phyloP scores from a whole-genome alignment of 805 yeast genomes.

The Pichia nakasei region DNA sequence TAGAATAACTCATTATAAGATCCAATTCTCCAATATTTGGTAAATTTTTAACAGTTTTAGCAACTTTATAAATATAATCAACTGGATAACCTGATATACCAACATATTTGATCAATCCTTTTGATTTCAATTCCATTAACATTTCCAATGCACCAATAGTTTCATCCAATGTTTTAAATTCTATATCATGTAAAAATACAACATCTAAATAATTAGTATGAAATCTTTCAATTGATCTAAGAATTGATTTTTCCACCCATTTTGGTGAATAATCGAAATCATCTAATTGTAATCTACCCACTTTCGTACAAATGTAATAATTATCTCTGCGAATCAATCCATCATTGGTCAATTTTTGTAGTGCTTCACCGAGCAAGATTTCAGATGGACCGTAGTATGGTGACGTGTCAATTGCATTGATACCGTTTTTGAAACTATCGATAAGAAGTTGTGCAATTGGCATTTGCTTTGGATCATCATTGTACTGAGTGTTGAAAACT shows the following conservation, averaged over 20 bases:
- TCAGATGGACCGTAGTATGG: conserved; percentile 94
- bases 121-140: conserved; percentile 48
- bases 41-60: conserved; percentile 29
- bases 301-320: conserved; percentile 74
- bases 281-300: conserved; percentile 62
- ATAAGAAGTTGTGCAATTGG: conserved; percentile 51
- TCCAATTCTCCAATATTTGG: conserved; percentile 57
- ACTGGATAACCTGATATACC: conserved; percentile 90
- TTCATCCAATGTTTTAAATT: conserved; percentile 53
- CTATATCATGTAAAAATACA: conserved; percentile 85
- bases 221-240: conserved; percentile 59
- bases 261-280: conserved; percentile 68
- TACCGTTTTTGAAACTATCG: conserved; percentile 56
- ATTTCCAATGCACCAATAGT: conserved; percentile 56
- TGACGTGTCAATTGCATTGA: conserved; percentile 79
- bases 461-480: conserved; percentile 52
- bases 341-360: conserved; percentile 29
- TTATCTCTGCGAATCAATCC: conserved; percentile 45
- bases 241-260: conserved; percentile 52
- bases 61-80: conserved; percentile 48
- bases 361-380: conserved; percentile 57
- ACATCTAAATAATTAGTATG: conserved; percentile 64
- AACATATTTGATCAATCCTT: conserved; percentile 53
- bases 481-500: conserved; percentile 73
- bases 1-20: conserved; percentile 67